A percentile compares a stretch with the other conserved stretches of the same genome.
Conservation (phyloP, 208 protist genomes). For the Wallacemonas sp. region DNA sequence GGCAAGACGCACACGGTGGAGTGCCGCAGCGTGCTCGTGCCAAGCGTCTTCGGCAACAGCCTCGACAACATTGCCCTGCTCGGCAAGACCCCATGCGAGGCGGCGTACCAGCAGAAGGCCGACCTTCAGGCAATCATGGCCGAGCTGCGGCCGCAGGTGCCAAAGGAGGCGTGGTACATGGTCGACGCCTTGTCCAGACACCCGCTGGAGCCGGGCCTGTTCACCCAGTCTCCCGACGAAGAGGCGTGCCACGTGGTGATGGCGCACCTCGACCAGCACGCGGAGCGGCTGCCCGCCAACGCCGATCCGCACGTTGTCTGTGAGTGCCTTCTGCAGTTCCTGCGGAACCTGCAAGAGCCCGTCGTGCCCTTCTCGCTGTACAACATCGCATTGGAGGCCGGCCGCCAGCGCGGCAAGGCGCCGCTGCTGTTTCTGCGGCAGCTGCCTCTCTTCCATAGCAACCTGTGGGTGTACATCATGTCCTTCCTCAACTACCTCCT, state of each 20-base stretch:
- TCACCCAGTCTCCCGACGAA: conserved; percentile 43
- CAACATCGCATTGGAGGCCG: conserved; percentile 51
- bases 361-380: conserved; percentile 81
- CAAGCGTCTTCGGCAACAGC: conserved; percentile 84
- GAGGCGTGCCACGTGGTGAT: conserved; percentile 58
- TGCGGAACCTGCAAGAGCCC: conserved; percentile 76
- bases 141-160: conserved; percentile 55
- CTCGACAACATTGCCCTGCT: conserved; percentile 71
- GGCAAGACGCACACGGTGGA: conserved; percentile 58
- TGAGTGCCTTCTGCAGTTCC: conserved; percentile 72
- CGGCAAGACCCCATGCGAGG: conserved; percentile 46
- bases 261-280: conserved; percentile 63
- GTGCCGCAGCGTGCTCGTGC: conserved; percentile 57
- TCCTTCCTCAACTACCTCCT: conserved; percentile 87
- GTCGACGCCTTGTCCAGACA: conserved; percentile 60
- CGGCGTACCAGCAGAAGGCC: conserved; percentile 55
- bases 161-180: conserved; percentile 90
- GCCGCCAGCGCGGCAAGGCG: conserved; percentile 45
- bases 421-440: conserved; percentile 62
- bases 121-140: conserved; percentile 38
- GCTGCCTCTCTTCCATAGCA: conserved; percentile 81
- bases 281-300: conserved; percentile 33
- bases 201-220: conserved; percentile 57
- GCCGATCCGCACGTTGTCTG: conserved; percentile 48
- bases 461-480: conserved; percentile 84